Percentiles rank a stretch among this genome's conserved stretches.
phyloP scores from a whole-genome alignment of 129 eudicot species.

The Centaurea solstitialis region DNA sequence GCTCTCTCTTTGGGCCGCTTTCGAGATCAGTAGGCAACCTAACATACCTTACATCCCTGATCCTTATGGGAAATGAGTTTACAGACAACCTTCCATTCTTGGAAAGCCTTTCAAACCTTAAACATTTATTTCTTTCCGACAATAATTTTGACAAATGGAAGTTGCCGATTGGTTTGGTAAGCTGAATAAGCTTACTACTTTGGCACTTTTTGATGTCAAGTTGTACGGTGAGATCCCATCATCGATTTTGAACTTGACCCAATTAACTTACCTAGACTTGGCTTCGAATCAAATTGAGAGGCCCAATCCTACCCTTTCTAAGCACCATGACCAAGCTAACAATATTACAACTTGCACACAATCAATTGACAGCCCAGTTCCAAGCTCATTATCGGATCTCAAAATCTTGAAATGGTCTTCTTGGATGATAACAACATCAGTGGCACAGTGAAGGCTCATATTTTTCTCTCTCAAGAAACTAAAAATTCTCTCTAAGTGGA shows the following conservation, averaged over 20 bases:
- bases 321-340: slow-evolving; percentile 14
- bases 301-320: slow-evolving; percentile 1
- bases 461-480: slow-evolving; percentile 23
- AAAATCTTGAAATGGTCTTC: too few relatives aligned
- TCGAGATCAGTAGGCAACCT: slow-evolving; percentile 31
- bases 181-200: slow-evolving; percentile 10
- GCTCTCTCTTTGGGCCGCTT: too few relatives aligned
- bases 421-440: too few relatives aligned
- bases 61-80: not conserved
- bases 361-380: slow-evolving; percentile 17
- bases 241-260: slow-evolving; percentile 27
- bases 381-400: too few relatives aligned
- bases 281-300: not conserved
- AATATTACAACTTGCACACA: not conserved
- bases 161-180: slow-evolving; percentile 22
- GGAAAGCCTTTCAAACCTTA: slow-evolving; percentile 16
- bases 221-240: slow-evolving; percentile 25
- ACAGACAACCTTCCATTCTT: slow-evolving; percentile 14
- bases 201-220: slow-evolving; percentile 9
- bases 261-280: not conserved
- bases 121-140: not conserved
- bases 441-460: too few relatives aligned
- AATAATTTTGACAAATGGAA: slow-evolving; percentile 13
- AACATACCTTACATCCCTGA: slow-evolving; percentile 8
- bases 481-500: not conserved